Evolutionary conservation across 192 early-diverging fungal genomes (phyloP).

Genomic region (Coemansia sp.): DNA sequence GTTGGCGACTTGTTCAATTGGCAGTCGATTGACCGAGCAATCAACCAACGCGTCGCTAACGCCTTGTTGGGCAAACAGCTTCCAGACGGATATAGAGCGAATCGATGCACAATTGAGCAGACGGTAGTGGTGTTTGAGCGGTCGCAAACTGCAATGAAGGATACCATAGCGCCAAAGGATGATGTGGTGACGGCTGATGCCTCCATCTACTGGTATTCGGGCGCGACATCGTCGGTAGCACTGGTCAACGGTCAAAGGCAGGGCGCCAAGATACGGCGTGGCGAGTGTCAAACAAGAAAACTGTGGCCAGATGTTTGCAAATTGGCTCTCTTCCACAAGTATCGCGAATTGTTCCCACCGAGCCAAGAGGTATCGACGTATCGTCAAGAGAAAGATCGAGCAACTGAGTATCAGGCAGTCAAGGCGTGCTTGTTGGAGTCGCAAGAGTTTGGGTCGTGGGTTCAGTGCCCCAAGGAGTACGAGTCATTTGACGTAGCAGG

Average conservation of each 20-base stretch:
- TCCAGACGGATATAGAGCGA: conserved; percentile 15
- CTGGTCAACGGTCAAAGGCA: conserved; percentile 58
- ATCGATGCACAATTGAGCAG: conserved; percentile 14
- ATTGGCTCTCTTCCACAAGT: conserved; percentile 21
- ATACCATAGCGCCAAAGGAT: neutral
- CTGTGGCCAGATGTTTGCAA: conserved; percentile 44
- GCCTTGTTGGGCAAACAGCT: neutral
- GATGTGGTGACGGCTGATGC: conserved; percentile 40
- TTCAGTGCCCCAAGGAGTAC: conserved; percentile 22
- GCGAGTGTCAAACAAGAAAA: conserved; percentile 23
- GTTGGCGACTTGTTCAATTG: conserved; percentile 74
- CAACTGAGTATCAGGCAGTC: conserved; percentile 30
- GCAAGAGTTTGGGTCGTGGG: conserved; percentile 30
- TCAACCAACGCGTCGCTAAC: conserved; percentile 55
- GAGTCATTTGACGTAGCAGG: conserved; percentile 26
- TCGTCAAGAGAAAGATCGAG: conserved; percentile 23
- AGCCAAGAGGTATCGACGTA: conserved; percentile 18
- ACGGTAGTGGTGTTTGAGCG: conserved; percentile 34
- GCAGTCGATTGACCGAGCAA: conserved; percentile 64
- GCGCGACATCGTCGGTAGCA: conserved; percentile 40
- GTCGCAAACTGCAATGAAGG: conserved; percentile 23
- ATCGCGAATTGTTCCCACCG: neutral
- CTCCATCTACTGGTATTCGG: conserved; percentile 47
- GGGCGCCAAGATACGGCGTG: conserved; percentile 47
- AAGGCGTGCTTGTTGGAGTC: conserved; percentile 22